Conservation (phyloP, 2,329 filamentous ascomycete species). For the Thyridium curvatum region DNA sequence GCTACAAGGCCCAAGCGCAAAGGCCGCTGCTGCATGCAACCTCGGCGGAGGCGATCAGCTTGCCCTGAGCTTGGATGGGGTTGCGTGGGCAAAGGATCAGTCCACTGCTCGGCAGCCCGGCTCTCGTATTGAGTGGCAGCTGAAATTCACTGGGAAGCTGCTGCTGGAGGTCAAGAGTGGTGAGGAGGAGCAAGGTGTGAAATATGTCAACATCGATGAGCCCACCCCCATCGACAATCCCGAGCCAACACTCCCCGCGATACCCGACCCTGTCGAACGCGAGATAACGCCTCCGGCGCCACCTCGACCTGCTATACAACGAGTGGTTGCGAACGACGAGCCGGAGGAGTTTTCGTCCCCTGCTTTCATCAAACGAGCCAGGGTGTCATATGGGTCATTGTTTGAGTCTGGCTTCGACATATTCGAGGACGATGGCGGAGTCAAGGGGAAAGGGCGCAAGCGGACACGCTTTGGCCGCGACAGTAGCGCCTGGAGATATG, state of each 20-base stretch:
- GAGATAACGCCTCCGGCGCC: slow-evolving; percentile 6
- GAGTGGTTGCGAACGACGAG: slow-evolving; percentile 25
- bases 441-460: slow-evolving; percentile 59
- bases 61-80: slow-evolving; percentile 62
- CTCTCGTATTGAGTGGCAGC: slow-evolving; percentile 50
- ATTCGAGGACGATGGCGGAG: slow-evolving; percentile 62
- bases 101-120: slow-evolving; percentile 40
- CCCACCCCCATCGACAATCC: slow-evolving; percentile 14
- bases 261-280: slow-evolving; percentile 7
- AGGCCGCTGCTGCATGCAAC: slow-evolving; percentile 57
- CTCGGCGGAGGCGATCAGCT: slow-evolving; percentile 77
- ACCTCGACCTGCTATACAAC: slow-evolving; percentile 7
- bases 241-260: slow-evolving; percentile 9
- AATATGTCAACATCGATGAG: slow-evolving; percentile 47
- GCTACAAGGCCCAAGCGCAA: slow-evolving; percentile 66
- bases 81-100: slow-evolving; percentile 53
- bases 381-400: slow-evolving; percentile 62
- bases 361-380: slow-evolving; percentile 68
- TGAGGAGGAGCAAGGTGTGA: slow-evolving; percentile 36
- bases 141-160: slow-evolving; percentile 47
- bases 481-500: slow-evolving; percentile 68
- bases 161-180: slow-evolving; percentile 39
- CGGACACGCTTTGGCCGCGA: slow-evolving; percentile 61
- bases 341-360: slow-evolving; percentile 65
- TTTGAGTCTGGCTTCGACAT: slow-evolving; percentile 60